Conservation (phyloP, 805 yeast genomes). For the Candida adriatica region DNA sequence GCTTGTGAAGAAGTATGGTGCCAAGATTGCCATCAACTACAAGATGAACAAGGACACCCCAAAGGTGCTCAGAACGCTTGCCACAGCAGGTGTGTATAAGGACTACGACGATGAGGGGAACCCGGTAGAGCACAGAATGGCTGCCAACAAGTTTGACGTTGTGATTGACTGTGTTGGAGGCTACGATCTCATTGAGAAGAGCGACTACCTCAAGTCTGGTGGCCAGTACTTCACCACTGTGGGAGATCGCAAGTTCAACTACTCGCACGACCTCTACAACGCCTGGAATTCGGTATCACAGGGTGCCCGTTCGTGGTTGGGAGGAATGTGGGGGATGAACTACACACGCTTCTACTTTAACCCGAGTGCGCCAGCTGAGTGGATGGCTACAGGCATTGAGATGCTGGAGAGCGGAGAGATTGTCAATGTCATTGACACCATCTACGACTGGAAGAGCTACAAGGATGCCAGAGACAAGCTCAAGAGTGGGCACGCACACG, state of each 20-base stretch:
- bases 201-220: constrained; percentile 39
- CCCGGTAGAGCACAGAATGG: constrained; percentile 17
- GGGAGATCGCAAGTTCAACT: constrained; percentile 50
- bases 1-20: constrained; percentile 43
- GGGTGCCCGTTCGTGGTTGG: constrained; percentile 29
- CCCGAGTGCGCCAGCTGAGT: constrained; percentile 26
- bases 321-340: constrained; percentile 30
- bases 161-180: constrained; percentile 74
- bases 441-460: constrained; percentile 48
- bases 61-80: constrained; percentile 13
- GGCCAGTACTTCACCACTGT: constrained; percentile 52
- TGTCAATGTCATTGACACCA: constrained; percentile 46
- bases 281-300: constrained; percentile 30
- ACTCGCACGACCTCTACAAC: constrained; percentile 29
- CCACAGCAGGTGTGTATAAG: constrained; percentile 27
- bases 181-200: constrained; percentile 35
- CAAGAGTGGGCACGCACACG: constrained; percentile 47
- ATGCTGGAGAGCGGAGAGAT: constrained; percentile 41
- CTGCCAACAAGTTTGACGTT: constrained; percentile 41
- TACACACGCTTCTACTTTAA: constrained; percentile 31
- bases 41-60: constrained; percentile 21
- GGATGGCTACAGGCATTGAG: constrained; percentile 37
- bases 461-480: constrained; percentile 48
- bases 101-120: constrained; percentile 24
- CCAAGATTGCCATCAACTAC: constrained; percentile 46